Evolutionary conservation across 768 basidiomycete species (phyloP), one percentile per base, ranked within the genome.

Genomic region (Serendipita sp.): DNA sequence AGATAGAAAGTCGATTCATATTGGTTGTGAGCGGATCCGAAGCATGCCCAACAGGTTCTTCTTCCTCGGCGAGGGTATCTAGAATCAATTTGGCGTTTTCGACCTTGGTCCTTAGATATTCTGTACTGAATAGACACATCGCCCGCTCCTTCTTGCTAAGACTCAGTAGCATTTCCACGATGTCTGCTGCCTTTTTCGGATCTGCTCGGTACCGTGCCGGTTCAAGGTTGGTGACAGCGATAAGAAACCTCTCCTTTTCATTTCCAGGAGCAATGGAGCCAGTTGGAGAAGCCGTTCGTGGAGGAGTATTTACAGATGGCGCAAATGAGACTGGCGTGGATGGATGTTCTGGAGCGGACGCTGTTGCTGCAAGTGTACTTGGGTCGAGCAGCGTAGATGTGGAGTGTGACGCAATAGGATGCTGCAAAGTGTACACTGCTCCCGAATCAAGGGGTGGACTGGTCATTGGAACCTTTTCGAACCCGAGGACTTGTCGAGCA

Each of bases 271-370:
- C 81, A 61, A 79, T 71, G 17, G 81, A 81, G 42, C 79, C 79
- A 17, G 81, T 77, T 3, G 88, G 90, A 1, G 89, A 90, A 3
- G 88, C 88, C 0, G 90, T 89, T 16, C 90, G 82, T 13, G 90
- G 87, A 2, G 90, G 88, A 0, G 87, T 88, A 33, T 85, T 83
- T n/a, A 87, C 70, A 0, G 86, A 84, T 0, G 83, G 81, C 63
- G 82, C 82, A 63, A 88, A 77, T 1, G 89, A 90, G 13, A 91
- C 81, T 1, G 90, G 90, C 0, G 90, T 91, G 4, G 86, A 88
- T 0, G 90, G 90, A 65, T 90, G 89, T 69, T 92, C 90, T 0
- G 90, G 90, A n/a, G 89, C 89, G 56, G 86, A 88, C 2, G 89
- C 90, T 2, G 87, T 89, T 1, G 87, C 85, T 65, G 81, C 81